These are phyloP conservation scores for Penicillium frequentans DNA, from an alignment of 2,329 filamentous ascomycete genomes.

Conservation along the genomic window DNA sequence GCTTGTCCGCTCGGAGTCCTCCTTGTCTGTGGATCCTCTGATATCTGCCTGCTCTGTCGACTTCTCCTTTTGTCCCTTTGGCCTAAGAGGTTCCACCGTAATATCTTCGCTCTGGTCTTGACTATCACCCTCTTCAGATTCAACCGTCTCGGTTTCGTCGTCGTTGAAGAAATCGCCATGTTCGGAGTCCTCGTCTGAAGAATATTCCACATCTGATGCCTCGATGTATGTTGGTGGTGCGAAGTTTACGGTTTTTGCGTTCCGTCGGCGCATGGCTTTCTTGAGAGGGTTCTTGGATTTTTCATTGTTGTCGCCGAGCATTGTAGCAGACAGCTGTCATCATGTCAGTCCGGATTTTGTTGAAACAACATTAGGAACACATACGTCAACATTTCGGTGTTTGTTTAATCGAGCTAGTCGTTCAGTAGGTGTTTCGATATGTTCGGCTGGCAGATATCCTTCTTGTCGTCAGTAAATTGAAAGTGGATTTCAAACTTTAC, in stretches of 20 bases:
- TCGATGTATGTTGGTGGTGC: slow-evolving; percentile 83
- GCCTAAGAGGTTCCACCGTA: slow-evolving; percentile 46
- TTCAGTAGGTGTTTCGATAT: slow-evolving; percentile 97
- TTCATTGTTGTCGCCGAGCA: slow-evolving; percentile 71
- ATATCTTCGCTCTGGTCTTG: slow-evolving; percentile 40
- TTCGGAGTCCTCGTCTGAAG: slow-evolving; percentile 70
- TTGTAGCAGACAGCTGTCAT: slow-evolving; percentile 64
- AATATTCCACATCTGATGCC: slow-evolving; percentile 84
- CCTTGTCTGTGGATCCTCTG: slow-evolving; percentile 16
- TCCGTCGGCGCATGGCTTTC: slow-evolving; percentile 76
- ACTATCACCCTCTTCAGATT: slow-evolving; percentile 32
- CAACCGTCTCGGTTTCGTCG: slow-evolving; percentile 51
- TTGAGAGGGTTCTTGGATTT: slow-evolving; percentile 82
- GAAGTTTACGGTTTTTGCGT: slow-evolving; percentile 85
- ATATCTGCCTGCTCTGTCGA: slow-evolving; percentile 25
- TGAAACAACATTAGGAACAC: slow-evolving; percentile 33
- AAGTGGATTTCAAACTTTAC: background rate
- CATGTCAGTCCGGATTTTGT: slow-evolving; percentile 16
- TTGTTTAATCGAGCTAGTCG: slow-evolving; percentile 92
- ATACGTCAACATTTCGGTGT: slow-evolving; percentile 94
- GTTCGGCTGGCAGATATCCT: slow-evolving; percentile 96
- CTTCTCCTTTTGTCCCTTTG: slow-evolving; percentile 42
- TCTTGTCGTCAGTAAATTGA: slow-evolving; percentile 21
- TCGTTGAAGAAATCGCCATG: slow-evolving; percentile 48
- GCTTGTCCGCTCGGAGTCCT: slow-evolving; percentile 30